These are phyloP conservation scores for Saccharomyces hybrid DNA, from an alignment of 1,139 yeast genomes.

Conservation along the genomic window DNA sequence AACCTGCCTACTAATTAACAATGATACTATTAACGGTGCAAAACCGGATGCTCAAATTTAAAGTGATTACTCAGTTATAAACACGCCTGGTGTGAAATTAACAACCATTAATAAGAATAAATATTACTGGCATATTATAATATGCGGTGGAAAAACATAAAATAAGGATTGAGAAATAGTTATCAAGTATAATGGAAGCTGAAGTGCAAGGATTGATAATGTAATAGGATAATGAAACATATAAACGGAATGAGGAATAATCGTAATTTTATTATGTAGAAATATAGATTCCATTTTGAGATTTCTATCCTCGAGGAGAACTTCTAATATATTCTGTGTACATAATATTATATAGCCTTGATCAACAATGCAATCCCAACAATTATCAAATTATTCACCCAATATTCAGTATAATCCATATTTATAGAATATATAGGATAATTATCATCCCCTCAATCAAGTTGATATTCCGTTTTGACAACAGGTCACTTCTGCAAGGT, in stretches of 20 bases:
- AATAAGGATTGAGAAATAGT: not conserved
- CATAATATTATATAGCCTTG: not conserved
- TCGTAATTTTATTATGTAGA: not conserved
- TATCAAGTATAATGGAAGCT: not conserved
- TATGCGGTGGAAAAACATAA: not conserved
- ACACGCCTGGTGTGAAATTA: too few relatives aligned
- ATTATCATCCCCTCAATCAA: too few relatives aligned
- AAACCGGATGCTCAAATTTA: too few relatives aligned
- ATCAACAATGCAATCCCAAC: not conserved
- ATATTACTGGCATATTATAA: too few relatives aligned
- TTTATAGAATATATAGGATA: too few relatives aligned
- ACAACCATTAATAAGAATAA: too few relatives aligned
- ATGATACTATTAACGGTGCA: too few relatives aligned
- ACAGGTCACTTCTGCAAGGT: too few relatives aligned
- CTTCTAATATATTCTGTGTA: not conserved
- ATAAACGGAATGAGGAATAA: not conserved
- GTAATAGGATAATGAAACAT: not conserved
- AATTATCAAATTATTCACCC: not conserved
- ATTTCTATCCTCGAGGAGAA: not conserved
- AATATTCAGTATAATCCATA: not conserved
- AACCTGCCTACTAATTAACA: too few relatives aligned
- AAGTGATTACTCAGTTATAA: too few relatives aligned
- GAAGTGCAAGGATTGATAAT: not conserved
- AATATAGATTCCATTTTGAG: not conserved
- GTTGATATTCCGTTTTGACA: too few relatives aligned